phyloP scores from a whole-genome alignment of 331 rosid genomes.

The Prunus yedoensis region DNA sequence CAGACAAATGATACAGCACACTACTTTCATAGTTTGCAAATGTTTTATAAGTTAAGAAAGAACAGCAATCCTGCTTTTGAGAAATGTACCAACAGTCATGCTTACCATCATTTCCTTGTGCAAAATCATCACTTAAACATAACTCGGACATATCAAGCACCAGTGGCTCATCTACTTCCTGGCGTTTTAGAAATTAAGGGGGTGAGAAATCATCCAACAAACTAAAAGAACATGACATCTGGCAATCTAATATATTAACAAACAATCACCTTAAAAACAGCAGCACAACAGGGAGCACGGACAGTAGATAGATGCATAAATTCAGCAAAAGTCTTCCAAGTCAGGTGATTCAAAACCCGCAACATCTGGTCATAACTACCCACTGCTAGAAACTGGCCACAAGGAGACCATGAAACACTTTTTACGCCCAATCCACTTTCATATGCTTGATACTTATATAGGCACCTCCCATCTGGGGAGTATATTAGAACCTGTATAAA shows the following conservation, averaged over 20 bases:
- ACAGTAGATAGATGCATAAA: conserved; percentile 76
- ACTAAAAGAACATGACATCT: neutral
- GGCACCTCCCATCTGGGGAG: conserved; percentile 98
- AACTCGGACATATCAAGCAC: conserved; percentile 89
- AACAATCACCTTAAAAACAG: conserved; percentile 72
- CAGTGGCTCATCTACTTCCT: conserved; percentile 95
- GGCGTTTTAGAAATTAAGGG: conserved; percentile 25
- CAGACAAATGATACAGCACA: neutral
- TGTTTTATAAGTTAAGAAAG: neutral
- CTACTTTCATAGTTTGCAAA: neutral
- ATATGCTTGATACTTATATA: conserved; percentile 87
- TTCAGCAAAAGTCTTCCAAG: conserved; percentile 99
- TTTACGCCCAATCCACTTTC: conserved; percentile 96
- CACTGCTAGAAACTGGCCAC: conserved; percentile 92
- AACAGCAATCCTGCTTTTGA: neutral
- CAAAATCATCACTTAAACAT: conserved; percentile 66
- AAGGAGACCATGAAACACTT: conserved; percentile 93
- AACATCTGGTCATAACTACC: conserved; percentile 97
- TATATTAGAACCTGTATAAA: conserved; percentile 79
- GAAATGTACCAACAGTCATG: conserved; percentile 12
- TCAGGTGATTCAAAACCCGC: conserved; percentile 88
- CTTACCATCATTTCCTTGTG: conserved; percentile 65
- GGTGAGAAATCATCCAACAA: conserved; percentile 26
- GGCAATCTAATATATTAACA: conserved; percentile 8
- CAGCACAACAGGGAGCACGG: conserved; percentile 80